phyloP scores from a whole-genome alignment of 2,329 filamentous ascomycete species.

The Chrysoporthe deuterocubensis region DNA sequence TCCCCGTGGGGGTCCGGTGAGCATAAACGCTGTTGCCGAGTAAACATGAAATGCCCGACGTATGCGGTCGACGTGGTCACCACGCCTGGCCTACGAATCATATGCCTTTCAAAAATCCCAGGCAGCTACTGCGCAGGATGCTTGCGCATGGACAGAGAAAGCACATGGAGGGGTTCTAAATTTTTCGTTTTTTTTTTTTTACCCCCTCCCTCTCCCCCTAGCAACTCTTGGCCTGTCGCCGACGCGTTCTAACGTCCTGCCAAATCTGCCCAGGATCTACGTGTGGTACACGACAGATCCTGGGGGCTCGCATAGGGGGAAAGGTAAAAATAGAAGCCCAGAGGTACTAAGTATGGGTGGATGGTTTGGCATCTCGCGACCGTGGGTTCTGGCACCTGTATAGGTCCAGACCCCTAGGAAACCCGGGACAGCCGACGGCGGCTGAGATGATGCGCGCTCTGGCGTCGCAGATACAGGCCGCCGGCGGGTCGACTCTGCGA shows the following conservation, averaged over 20 bases:
- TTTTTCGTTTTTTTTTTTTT: not conserved
- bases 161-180: not conserved
- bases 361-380: not conserved
- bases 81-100: not conserved
- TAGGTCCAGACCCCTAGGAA: not conserved
- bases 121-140: not conserved
- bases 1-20: not conserved
- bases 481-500: not conserved
- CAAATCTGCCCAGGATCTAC: not conserved
- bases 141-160: not conserved
- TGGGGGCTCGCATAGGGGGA: not conserved
- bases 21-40: too few species aligned
- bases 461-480: not conserved
- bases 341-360: not conserved
- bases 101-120: not conserved
- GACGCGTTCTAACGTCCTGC: not conserved
- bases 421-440: not conserved
- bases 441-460: not conserved
- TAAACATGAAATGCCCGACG: not conserved
- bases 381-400: not conserved
- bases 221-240: not conserved
- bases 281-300: not conserved
- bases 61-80: not conserved
- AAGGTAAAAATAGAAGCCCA: constrained; percentile 15
- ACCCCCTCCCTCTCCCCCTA: too few species aligned